Evolutionary conservation across 176 grass and related monocot species (phyloP), one percentile per base, ranked within the genome.

Genomic region (Leersia perrieri): DNA sequence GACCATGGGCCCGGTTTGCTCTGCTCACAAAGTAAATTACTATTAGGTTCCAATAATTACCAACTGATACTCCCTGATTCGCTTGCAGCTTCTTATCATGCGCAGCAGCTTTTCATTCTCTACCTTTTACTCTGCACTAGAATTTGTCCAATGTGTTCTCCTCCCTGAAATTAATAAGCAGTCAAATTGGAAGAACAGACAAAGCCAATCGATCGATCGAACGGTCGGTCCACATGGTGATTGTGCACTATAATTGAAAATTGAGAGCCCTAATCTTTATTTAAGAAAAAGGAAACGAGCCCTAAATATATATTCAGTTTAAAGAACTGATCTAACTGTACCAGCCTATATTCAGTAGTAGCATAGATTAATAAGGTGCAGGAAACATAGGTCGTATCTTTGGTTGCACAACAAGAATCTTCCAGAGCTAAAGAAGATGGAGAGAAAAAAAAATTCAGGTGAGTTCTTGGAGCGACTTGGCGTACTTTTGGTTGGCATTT

Each of bases 401-500:
- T 58, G 39, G 39, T 70, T 20, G 7, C 18, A 38, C 38, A 63
- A 10, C 13, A 45, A 47, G 25, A 36, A 63, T 66, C 64, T 57
- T 80, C 11, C 4, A 57, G 33, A 58, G 16, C 3, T 1, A 47
- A 33, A 42, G 1, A 57, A 29, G n/a, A 18, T 53, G 36, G 22
- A 35, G 23, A 44, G 25, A 1, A 1, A 10, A 1, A 10, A 22
- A 3, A 40, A 25, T 6, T 13, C 30, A 70, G 16, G 34, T 8
- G 41, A 9, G 23, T 68, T 29, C 41, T 41, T 80, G 77, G 33
- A 33, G 15, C 45, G 4, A 69, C 45, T 81, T 30, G 6, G 6
- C 30, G 78, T 49, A 47, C 68, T 73, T 82, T 72, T 61, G 26
- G 79, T 72, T 72, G 35, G 18, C 67, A 45, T 61, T 72, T 71